A percentile compares a stretch with the other conserved stretches of the same genome.
These are phyloP conservation scores for Citrus maxima DNA, from an alignment of 345 rosid species.

Conservation along the genomic window DNA sequence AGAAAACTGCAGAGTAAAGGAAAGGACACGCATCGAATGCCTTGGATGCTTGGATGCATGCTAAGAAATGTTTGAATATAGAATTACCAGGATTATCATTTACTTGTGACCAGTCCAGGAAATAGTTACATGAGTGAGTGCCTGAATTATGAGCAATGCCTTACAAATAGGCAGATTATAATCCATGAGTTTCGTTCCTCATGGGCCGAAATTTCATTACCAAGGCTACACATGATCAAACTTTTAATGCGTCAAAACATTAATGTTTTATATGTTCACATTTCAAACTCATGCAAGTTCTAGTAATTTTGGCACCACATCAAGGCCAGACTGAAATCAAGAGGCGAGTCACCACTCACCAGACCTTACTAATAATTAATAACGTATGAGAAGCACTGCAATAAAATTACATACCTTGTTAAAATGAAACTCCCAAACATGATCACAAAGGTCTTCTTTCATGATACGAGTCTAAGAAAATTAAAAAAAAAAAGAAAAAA, in stretches of 20 bases:
- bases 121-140: not conserved
- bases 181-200: not conserved
- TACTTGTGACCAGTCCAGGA: not conserved
- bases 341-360: not conserved
- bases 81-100: too few species aligned
- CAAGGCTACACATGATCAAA: not conserved
- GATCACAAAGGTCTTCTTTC: constrained; percentile 59
- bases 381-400: not conserved
- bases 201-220: not conserved
- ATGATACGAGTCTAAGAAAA: constrained; percentile 44
- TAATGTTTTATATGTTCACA: not conserved
- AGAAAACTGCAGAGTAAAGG: not conserved
- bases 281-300: not conserved
- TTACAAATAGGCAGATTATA: not conserved
- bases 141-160: not conserved
- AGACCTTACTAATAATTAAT: not conserved
- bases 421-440: constrained; percentile 61
- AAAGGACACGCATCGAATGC: too few species aligned
- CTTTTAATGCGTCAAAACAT: not conserved
- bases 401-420: constrained; percentile 28
- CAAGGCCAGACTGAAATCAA: not conserved
- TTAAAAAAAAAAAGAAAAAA: not conserved
- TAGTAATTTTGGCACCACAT: not conserved
- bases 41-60: too few species aligned
- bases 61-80: too few species aligned